Evolutionary conservation across 164 flowering plant species (phyloP), one percentile per base, ranked within the genome.

Genomic region (Saururus chinensis): DNA sequence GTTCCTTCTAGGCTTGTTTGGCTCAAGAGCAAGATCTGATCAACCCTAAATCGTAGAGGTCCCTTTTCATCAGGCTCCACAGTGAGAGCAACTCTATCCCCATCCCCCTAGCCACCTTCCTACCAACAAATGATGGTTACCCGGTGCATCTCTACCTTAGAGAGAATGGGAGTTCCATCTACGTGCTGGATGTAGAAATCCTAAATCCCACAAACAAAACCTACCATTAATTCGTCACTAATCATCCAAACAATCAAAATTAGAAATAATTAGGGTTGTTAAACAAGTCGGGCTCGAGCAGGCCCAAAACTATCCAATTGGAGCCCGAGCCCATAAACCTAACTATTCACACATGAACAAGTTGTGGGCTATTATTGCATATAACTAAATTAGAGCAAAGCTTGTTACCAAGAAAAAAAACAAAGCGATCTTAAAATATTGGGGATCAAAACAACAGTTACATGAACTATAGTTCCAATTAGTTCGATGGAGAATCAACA

Each of bases 51-150:
- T 76, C 78, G 88, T 75, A 82, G 5, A 95, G 84, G 78, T 91
- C 89, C 84, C 80, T 85, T 65, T 79, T 84, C 58, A 95, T 84
- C 56, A 95, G 25, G 77, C 88, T 90, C 19, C 95, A 96, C 59
- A 93, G 73, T 13, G 96, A 87, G 52, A 85, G 60, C 73, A 90
- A 64, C 74, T 81, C 81, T 20, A 92, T 75, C 72, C 85, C 91
- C 54, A 84, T 87, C n/a, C 71, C 72, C 13, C 88, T 80, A 16
- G 52, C 74, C 45, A 49, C 25, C 24, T 54, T 76, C 81, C 69
- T 68, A 48, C 62, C 17, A 0, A 64, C 17, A 19, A 77, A 73
- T 30, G 70, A 52, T 53, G 71, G 12, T 53, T 5, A 53, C 56
- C 4, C 56, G 56, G 19, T 53, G 20, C 22, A 4, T 45, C 14